These are phyloP conservation scores for Diaporthe australafricana DNA, from an alignment of 2,329 filamentous ascomycete species.

Conservation along the genomic window DNA sequence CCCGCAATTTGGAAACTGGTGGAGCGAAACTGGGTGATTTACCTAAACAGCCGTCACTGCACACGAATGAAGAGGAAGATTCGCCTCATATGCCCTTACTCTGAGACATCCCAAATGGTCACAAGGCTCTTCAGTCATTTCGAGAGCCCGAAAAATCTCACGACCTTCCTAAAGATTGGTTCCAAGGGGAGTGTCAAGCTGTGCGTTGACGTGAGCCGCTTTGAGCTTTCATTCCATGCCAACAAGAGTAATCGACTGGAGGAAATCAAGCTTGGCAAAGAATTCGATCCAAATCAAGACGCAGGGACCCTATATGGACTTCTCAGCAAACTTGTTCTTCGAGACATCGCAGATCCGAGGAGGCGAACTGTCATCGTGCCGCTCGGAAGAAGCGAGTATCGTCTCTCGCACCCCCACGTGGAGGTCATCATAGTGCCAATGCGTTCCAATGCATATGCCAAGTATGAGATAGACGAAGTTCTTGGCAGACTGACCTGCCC, in stretches of 20 bases:
- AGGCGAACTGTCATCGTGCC: slow-evolving; percentile 67
- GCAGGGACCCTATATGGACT: slow-evolving; percentile 71
- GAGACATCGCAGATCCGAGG: slow-evolving; percentile 51
- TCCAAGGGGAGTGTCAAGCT: slow-evolving; percentile 53
- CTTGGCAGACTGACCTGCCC: slow-evolving; percentile 69
- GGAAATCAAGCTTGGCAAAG: slow-evolving; percentile 60
- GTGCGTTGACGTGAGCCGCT: slow-evolving; percentile 60
- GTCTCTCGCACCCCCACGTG: slow-evolving; percentile 54
- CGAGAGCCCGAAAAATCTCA: slow-evolving; percentile 56
- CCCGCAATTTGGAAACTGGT: slow-evolving; percentile 47
- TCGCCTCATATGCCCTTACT: slow-evolving; percentile 61
- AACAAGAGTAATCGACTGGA: slow-evolving; percentile 55
- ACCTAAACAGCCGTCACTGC: slow-evolving; percentile 42
- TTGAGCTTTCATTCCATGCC: slow-evolving; percentile 66
- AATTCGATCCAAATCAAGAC: slow-evolving; percentile 69
- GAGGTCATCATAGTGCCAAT: slow-evolving; percentile 49
- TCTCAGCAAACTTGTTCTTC: slow-evolving; percentile 67
- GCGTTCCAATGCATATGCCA: slow-evolving; percentile 53
- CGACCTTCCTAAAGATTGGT: slow-evolving; percentile 56
- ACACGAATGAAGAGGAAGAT: slow-evolving; percentile 12
- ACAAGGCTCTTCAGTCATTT: slow-evolving; percentile 61
- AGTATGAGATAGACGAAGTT: slow-evolving; percentile 64
- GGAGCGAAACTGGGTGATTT: slow-evolving; percentile 49
- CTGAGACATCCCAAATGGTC: slow-evolving; percentile 52
- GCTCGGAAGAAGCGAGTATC: slow-evolving; percentile 50